Percentiles rank a stretch among this genome's conserved stretches.
Conservation (phyloP, 2,329 filamentous ascomycete species). For the Penicillium sp. region DNA sequence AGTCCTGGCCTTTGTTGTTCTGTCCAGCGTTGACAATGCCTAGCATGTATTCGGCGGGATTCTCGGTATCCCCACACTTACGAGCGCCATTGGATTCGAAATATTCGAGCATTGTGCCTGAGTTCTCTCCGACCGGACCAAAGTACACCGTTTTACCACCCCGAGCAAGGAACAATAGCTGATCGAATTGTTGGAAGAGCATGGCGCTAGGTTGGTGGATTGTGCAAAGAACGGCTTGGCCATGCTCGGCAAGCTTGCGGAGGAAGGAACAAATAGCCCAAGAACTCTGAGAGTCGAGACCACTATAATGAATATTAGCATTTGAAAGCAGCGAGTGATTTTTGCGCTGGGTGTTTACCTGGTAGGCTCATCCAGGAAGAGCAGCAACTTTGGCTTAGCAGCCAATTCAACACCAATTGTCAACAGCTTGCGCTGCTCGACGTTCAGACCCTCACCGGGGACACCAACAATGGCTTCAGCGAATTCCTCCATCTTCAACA, state of each 20-base stretch:
- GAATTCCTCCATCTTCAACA: constrained; percentile 84
- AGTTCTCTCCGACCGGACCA: constrained; percentile 62
- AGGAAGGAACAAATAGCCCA: constrained; percentile 84
- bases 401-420: constrained; percentile 93
- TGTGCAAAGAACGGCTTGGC: constrained; percentile 86
- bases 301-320: constrained; percentile 46
- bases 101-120: constrained; percentile 57
- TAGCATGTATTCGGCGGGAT: constrained; percentile 74
- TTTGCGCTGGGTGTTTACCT: constrained; percentile 37
- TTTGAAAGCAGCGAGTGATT: too few relatives aligned
- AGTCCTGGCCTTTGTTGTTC: constrained; percentile 48
- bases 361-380: constrained; percentile 91
- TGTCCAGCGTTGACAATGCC: constrained; percentile 50
- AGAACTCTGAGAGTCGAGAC: constrained; percentile 84
- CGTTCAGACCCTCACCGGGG: constrained; percentile 70
- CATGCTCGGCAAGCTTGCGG: constrained; percentile 80
- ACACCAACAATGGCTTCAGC: constrained; percentile 85
- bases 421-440: constrained; percentile 67
- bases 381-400: constrained; percentile 78
- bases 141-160: constrained; percentile 68
- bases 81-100: constrained; percentile 63
- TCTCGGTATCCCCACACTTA: constrained; percentile 59
- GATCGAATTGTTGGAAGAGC: constrained; percentile 79
- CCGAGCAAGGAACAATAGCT: constrained; percentile 60
- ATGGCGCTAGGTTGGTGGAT: constrained; percentile 92